Percentiles rank a stretch among this genome's conserved stretches.
Evolutionary conservation across 1,284 basidiomycete species (phyloP).

Genomic region (Pseudozyma thailandica): DNA sequence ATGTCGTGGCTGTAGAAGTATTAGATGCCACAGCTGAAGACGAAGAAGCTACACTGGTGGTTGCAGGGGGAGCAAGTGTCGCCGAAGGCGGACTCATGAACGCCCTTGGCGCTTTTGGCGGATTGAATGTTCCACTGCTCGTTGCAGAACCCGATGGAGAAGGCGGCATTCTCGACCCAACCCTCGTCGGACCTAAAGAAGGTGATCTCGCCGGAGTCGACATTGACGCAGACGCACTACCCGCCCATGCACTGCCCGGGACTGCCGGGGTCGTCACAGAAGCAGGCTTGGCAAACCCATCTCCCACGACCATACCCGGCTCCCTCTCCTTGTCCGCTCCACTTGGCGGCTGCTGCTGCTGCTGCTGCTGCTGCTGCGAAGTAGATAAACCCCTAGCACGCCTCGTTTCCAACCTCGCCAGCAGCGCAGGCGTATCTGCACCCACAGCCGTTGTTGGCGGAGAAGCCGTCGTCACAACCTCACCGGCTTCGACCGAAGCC

Average conservation of each 20-base stretch:
- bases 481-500: conserved; percentile 5
- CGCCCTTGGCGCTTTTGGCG: conserved; percentile 41
- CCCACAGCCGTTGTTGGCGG: conserved; percentile 14
- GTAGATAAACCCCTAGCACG: conserved; percentile 17
- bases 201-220: conserved; percentile 24
- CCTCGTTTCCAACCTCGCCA: conserved; percentile 26
- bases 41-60: not conserved
- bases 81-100: conserved; percentile 34
- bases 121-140: conserved; percentile 23
- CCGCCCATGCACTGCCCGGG: not conserved
- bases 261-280: not conserved
- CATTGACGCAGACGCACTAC: not conserved
- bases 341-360: conserved; percentile 9
- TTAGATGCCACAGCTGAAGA: no score
- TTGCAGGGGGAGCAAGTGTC: conserved; percentile 10
- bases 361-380: conserved; percentile 11
- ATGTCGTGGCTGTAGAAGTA: not conserved
- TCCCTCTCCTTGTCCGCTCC: not conserved
- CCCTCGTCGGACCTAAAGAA: conserved; percentile 19
- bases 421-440: conserved; percentile 22
- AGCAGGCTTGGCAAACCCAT: conserved; percentile 23
- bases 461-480: conserved; percentile 4
- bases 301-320: not conserved
- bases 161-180: conserved; percentile 19
- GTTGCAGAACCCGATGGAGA: conserved; percentile 24